Base-by-base conservation (phyloP, 495 filamentous ascomycete species). In the Rhypophila decipiens region DNA sequence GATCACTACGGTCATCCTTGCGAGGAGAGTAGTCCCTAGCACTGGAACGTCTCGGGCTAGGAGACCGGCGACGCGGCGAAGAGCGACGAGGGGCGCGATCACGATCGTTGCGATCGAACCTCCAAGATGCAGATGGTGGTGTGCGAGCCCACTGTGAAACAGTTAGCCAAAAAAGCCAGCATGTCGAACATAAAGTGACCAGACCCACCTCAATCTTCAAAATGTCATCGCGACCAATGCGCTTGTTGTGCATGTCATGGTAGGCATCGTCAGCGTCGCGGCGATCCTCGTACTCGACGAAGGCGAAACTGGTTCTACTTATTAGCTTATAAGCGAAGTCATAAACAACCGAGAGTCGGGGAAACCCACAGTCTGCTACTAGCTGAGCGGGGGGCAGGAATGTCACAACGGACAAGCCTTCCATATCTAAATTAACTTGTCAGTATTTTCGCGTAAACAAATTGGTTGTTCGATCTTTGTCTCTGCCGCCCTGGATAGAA, bases 91-190 rank as follows among this genome's bases (percentile, higher is more conserved):
- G 86, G 56, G 86, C 53, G 35, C 62, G 59, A n/a, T 65, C 63
- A n/a, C 55, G 55, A 3, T 57, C 55, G 20, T 27, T 60, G 22
- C 63, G 88, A 63, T 99, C 93, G 59, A 97, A 99, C 37, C 93
- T 85, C 93, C 93, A 99, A 45, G 91, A 96, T 38, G 94, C 94
- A 38, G 93, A 99, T 15, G 94, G 93, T 39, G 93, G 93, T 59
- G 93, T 99, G 53, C 93, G 87, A 58, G 93, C 93, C 93, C 93
- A 99, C 93, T 99, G n/a, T n/a, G n/a, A n/a, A n/a, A n/a, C n/a
- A n/a, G n/a, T n/a, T n/a, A 47, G 5, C 43, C 27, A 47, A 13
- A 45, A 13, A 23, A 18, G 24, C 68, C 51, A 66, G 42, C 20
- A 51, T 44, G 37, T 39, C 27, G 27, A 23, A 2, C 3, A 37